These are phyloP conservation scores for Spinacia oleracea DNA, from an alignment of 179 eudicot species.

Conservation along the genomic window DNA sequence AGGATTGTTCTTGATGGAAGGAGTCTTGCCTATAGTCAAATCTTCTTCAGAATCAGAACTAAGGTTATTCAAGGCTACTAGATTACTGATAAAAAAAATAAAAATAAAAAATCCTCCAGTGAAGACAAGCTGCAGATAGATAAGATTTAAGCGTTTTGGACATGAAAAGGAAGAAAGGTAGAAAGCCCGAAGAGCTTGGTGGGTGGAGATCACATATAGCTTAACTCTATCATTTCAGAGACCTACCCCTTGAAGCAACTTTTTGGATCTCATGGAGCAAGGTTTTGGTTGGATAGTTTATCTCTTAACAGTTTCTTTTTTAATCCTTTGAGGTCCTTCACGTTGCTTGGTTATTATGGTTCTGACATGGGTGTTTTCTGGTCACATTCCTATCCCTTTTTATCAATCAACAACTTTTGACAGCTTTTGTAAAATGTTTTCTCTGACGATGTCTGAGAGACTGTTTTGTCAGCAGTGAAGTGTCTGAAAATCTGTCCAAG, in stretches of 20 bases:
- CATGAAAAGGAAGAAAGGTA: neutral
- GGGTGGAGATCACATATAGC: neutral
- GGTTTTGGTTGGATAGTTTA: neutral
- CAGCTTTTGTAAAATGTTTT: neutral
- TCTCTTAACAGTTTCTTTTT: neutral
- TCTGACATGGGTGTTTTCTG: neutral
- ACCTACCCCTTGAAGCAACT: neutral
- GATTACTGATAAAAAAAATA: too few relatives aligned
- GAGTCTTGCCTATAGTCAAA: neutral
- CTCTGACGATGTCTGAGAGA: neutral
- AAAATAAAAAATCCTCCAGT: neutral
- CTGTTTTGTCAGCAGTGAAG: neutral
- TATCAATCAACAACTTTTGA: constrained; percentile 1
- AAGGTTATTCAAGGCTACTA: neutral
- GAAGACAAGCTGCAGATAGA: neutral
- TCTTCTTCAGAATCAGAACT: neutral
- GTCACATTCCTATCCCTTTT: neutral
- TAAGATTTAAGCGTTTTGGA: neutral
- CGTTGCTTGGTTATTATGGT: neutral
- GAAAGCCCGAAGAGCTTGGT: neutral
- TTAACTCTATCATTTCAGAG: neutral
- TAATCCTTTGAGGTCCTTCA: neutral
- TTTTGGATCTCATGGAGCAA: neutral
- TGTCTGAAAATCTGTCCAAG: neutral
- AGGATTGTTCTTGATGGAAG: neutral